Percentiles rank a stretch among this genome's conserved stretches.
phyloP scores from a whole-genome alignment of 768 basidiomycete genomes.

The Tulasnella sp. region DNA sequence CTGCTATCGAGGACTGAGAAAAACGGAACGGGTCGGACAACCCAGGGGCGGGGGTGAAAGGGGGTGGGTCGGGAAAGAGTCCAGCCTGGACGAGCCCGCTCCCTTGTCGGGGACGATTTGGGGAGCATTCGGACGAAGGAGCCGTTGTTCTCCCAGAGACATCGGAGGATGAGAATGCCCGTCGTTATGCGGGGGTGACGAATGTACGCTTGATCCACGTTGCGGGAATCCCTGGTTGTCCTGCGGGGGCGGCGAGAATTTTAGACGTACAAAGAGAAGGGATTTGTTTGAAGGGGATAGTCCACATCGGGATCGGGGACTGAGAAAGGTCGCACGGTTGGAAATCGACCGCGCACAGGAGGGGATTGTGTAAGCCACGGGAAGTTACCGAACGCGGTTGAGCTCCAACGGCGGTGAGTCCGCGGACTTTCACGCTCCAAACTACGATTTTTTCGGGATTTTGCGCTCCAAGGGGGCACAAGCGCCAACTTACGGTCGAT shows the following conservation, averaged over 20 bases:
- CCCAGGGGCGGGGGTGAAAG: background rate
- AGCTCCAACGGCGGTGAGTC: conserved; percentile 17
- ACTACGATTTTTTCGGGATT: background rate
- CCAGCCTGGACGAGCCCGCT: conserved; percentile 15
- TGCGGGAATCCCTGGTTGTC: background rate
- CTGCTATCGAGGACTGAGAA: background rate
- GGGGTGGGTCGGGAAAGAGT: conserved; percentile 14
- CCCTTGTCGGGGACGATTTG: background rate
- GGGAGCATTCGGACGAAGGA: background rate
- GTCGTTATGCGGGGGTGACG: conserved; percentile 5
- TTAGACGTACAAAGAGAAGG: conserved; percentile 7
- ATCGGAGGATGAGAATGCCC: background rate
- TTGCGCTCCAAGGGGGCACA: conserved; percentile 1
- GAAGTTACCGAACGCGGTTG: conserved; percentile 21
- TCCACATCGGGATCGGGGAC: background rate
- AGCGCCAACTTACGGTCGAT: background rate
- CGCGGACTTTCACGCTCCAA: conserved; percentile 19
- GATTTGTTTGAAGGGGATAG: background rate
- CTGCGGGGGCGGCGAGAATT: background rate
- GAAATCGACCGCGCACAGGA: background rate
- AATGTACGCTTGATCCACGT: background rate
- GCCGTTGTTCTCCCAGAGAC: background rate
- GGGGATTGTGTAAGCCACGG: background rate
- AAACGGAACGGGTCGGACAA: background rate
- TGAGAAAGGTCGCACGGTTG: background rate